Evolutionary conservation across 768 basidiomycete genomes (phyloP).

Genomic region (Tremella yokohamensis): DNA sequence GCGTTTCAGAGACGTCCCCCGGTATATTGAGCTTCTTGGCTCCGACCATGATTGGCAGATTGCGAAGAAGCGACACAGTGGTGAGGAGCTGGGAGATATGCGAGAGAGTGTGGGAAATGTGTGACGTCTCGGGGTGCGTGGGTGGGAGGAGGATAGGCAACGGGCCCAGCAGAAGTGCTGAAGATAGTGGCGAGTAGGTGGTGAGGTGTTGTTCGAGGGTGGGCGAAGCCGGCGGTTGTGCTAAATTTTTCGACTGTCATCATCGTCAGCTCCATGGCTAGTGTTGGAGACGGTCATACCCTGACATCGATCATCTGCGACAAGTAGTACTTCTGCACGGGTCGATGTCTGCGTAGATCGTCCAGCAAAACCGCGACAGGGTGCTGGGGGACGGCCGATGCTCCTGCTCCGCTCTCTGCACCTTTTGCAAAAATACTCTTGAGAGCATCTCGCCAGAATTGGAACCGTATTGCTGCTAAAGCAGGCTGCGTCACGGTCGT

Average conservation of each 20-base stretch:
- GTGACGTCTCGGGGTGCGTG: conserved; percentile 31
- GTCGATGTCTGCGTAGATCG: conserved; percentile 32
- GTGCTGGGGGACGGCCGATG: conserved; percentile 39
- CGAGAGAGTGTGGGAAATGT: conserved; percentile 45
- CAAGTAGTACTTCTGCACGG: conserved; percentile 48
- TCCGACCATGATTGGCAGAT: conserved; percentile 34
- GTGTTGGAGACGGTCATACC: neutral
- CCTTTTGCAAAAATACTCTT: conserved; percentile 29
- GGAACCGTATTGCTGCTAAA: conserved; percentile 48
- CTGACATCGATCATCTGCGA: conserved; percentile 21
- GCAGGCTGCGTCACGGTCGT: conserved; percentile 45
- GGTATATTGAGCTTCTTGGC: conserved; percentile 44
- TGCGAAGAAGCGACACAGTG: conserved; percentile 42
- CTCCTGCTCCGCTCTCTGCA: neutral
- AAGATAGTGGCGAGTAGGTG: conserved; percentile 36
- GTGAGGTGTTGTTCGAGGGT: conserved; percentile 40
- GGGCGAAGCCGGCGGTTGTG: conserved; percentile 28
- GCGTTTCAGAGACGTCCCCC: conserved; percentile 32
- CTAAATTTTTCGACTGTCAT: conserved; percentile 28
- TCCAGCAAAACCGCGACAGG: conserved; percentile 43
- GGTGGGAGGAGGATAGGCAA: conserved; percentile 47
- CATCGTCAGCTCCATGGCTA: too few relatives aligned
- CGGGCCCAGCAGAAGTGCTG: conserved; percentile 46
- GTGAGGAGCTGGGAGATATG: conserved; percentile 47
- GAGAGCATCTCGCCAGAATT: conserved; percentile 50